Conservation (phyloP, 129 eudicot species). For the Lactuca saligna region DNA sequence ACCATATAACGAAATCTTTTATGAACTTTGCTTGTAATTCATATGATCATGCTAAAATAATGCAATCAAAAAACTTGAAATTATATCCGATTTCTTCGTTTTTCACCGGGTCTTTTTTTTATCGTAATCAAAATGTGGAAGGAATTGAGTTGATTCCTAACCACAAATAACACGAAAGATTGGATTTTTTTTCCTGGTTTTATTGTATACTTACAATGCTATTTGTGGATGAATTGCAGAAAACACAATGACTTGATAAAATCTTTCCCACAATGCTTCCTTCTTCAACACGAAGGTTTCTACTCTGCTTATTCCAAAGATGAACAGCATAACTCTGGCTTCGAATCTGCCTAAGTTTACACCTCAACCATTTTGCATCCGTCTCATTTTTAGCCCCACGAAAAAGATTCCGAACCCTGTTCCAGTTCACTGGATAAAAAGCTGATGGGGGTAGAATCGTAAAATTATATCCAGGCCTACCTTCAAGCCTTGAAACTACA, state of each 20-base stretch:
- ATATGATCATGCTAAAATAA: constrained; percentile 11
- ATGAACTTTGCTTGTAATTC: constrained; percentile 8
- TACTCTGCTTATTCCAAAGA: constrained; percentile 94
- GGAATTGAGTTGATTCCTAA: constrained; percentile 48
- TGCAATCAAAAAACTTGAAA: constrained; percentile 7
- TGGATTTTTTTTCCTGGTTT: constrained; percentile 13
- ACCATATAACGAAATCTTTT: constrained; percentile 3
- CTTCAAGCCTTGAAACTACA: constrained; percentile 67
- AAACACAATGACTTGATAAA: constrained; percentile 50
- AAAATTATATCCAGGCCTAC: constrained; percentile 49
- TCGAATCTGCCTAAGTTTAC: constrained; percentile 57
- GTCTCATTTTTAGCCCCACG: constrained; percentile 51
- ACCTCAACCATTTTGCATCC: constrained; percentile 57
- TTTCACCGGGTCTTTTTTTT: neutral
- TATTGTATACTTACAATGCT: constrained; percentile 31
- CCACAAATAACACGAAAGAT: constrained; percentile 16
- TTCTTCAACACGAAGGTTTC: constrained; percentile 50
- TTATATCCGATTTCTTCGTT: constrained; percentile 9
- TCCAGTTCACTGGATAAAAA: constrained; percentile 91
- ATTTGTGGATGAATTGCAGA: constrained; percentile 47
- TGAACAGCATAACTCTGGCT: constrained; percentile 68
- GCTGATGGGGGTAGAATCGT: constrained; percentile 72
- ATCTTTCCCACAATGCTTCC: constrained; percentile 76
- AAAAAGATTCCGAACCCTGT: constrained; percentile 59
- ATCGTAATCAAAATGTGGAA: constrained; percentile 23